Evolutionary conservation across 1,284 basidiomycete species (phyloP).

Genomic region (Stygiomarasmius scandens): DNA sequence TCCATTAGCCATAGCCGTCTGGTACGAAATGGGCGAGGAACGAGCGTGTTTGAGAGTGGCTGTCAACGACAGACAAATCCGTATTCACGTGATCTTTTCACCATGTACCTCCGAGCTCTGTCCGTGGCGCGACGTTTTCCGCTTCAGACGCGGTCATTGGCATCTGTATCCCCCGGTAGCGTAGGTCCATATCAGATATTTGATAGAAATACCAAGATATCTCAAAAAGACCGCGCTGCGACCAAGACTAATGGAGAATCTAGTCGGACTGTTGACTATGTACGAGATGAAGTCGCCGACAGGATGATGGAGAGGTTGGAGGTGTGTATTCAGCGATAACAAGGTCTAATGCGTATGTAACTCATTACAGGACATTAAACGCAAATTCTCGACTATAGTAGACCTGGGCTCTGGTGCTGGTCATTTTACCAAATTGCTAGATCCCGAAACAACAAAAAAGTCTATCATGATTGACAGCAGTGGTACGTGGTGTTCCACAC

Average conservation of each 20-base stretch:
- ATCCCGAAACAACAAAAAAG: constrained; percentile 71
- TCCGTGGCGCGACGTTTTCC: not conserved
- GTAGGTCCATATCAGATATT: constrained; percentile 81
- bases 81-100: not conserved
- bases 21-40: not conserved
- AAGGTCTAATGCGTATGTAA: constrained; percentile 2
- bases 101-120: not conserved
- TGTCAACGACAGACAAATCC: not conserved
- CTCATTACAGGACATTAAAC: constrained; percentile 81
- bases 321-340: constrained; percentile 40
- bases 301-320: constrained; percentile 88
- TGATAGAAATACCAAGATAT: constrained; percentile 81
- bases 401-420: constrained; percentile 96
- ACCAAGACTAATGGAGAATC: constrained; percentile 54
- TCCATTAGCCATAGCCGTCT: not conserved
- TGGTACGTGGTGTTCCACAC: constrained; percentile 43
- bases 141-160: constrained; percentile 36
- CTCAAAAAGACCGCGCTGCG: constrained; percentile 83
- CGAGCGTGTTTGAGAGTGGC: not conserved
- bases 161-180: constrained; percentile 42
- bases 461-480: constrained; percentile 90
- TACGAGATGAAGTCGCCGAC: constrained; percentile 89
- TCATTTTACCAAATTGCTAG: constrained; percentile 86
- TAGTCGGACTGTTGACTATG: constrained; percentile 88
- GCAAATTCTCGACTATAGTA: constrained; percentile 78